Percentiles rank a stretch among this genome's conserved stretches.
Conservation (phyloP, 805 yeast species). For the Maudiozyma turicensis region DNA sequence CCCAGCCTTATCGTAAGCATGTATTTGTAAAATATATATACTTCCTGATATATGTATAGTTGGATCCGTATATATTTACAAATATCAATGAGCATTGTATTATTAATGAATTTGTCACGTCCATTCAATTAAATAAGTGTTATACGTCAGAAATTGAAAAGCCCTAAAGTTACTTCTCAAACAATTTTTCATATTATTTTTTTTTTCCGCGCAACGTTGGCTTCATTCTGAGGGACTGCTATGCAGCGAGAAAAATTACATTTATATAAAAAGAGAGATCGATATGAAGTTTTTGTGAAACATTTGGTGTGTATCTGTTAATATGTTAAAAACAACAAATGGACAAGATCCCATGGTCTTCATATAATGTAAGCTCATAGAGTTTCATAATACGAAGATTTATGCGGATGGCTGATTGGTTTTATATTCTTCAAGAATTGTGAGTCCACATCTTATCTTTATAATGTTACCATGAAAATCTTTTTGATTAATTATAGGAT, state of each 20-base stretch:
- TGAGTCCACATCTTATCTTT: not conserved
- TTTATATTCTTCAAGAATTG: not conserved
- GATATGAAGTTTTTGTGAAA: too few species aligned
- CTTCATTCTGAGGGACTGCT: too few species aligned
- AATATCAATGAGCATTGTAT: not conserved
- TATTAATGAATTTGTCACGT: not conserved
- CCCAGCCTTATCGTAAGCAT: not conserved
- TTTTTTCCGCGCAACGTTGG: too few species aligned
- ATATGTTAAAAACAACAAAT: too few species aligned
- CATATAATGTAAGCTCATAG: too few species aligned
- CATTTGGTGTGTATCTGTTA: too few species aligned
- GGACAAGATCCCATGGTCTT: too few species aligned
- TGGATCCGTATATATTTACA: not conserved
- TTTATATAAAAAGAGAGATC: too few species aligned
- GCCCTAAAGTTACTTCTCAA: too few species aligned
- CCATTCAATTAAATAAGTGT: not conserved
- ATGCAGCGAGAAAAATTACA: too few species aligned
- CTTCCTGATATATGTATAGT: not conserved
- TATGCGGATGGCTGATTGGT: not conserved
- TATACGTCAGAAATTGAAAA: not conserved
- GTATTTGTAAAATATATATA: not conserved
- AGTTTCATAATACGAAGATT: too few species aligned
- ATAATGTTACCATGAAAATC: not conserved
- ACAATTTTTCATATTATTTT: too few species aligned
- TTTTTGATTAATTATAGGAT: slow-evolving; percentile 15